Conservation (phyloP, 768 basidiomycete species). For the Tylopilus cervinicoccineus region DNA sequence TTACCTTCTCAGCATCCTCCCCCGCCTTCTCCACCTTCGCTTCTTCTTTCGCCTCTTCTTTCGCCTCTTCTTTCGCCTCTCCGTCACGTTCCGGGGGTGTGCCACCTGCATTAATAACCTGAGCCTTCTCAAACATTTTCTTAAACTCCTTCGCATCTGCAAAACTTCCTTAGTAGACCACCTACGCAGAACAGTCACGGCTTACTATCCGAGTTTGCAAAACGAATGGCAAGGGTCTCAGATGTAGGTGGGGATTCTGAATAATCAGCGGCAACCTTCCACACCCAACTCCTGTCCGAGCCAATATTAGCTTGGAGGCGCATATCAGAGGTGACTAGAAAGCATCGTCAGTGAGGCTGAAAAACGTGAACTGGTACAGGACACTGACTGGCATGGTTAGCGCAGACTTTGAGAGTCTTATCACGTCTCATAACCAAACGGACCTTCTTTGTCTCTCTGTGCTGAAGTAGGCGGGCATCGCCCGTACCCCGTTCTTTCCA, state of each 20-base stretch:
- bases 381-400: conserved; percentile 85
- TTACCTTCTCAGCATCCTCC: conserved; percentile 35
- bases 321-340: conserved; percentile 83
- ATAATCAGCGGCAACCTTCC: conserved; percentile 95
- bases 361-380: neutral
- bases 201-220: conserved; percentile 94
- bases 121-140: conserved; percentile 81
- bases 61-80: conserved; percentile 18
- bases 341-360: conserved; percentile 3
- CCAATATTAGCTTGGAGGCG: conserved; percentile 95
- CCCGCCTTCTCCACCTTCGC: conserved; percentile 19
- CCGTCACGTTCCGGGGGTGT: conserved; percentile 24
- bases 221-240: conserved; percentile 97
- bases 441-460: conserved; percentile 88
- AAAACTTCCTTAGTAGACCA: conserved; percentile 33
- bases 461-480: conserved; percentile 86
- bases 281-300: conserved; percentile 99
- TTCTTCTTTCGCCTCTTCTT: conserved; percentile 31
- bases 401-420: conserved; percentile 99
- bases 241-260: conserved; percentile 85
- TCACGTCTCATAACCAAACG: conserved; percentile 99
- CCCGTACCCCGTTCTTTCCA: conserved; percentile 99
- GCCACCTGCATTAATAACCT: conserved; percentile 53
- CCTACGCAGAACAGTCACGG: conserved; percentile 5
- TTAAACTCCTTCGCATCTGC: conserved; percentile 82